phyloP scores from a whole-genome alignment of 139 green algal genomes.

The Closterium sp. region DNA sequence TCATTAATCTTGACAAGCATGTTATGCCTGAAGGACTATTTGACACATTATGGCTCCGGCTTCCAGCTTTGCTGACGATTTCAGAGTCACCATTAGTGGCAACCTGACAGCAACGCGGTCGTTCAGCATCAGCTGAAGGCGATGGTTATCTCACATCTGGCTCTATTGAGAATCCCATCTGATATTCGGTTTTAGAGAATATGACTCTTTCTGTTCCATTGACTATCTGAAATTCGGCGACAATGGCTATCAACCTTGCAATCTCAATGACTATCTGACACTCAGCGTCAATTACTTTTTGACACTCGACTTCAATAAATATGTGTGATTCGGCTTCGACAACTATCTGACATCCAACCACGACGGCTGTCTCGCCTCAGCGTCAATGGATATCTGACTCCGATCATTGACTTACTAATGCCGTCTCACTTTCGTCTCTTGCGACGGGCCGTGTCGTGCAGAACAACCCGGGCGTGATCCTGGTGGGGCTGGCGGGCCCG shows the following conservation, averaged over 20 bases:
- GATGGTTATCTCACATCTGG: too few species aligned
- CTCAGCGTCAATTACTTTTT: background rate
- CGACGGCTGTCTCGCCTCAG: too few species aligned
- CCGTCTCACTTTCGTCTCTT: background rate
- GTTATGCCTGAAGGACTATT: background rate
- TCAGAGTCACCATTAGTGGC: too few species aligned
- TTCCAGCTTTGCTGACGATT: too few species aligned
- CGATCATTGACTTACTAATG: background rate
- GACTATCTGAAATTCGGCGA: background rate
- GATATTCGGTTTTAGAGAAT: too few species aligned
- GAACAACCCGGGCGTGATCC: slow-evolving; percentile 32
- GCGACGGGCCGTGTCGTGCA: background rate
- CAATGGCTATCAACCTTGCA: background rate
- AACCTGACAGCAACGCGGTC: too few species aligned
- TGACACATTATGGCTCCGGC: background rate
- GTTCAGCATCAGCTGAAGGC: too few species aligned
- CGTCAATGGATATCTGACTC: too few species aligned
- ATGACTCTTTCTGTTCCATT: background rate
- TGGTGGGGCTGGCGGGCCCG: slow-evolving; percentile 82
- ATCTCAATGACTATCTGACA: background rate
- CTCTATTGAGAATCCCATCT: too few species aligned
- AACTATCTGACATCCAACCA: too few species aligned
- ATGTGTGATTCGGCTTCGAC: background rate
- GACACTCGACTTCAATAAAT: background rate
- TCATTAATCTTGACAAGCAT: too few species aligned